Percentiles rank a stretch among this genome's conserved stretches.
phyloP scores from a whole-genome alignment of 495 filamentous ascomycete species.

The Poronia punctata region DNA sequence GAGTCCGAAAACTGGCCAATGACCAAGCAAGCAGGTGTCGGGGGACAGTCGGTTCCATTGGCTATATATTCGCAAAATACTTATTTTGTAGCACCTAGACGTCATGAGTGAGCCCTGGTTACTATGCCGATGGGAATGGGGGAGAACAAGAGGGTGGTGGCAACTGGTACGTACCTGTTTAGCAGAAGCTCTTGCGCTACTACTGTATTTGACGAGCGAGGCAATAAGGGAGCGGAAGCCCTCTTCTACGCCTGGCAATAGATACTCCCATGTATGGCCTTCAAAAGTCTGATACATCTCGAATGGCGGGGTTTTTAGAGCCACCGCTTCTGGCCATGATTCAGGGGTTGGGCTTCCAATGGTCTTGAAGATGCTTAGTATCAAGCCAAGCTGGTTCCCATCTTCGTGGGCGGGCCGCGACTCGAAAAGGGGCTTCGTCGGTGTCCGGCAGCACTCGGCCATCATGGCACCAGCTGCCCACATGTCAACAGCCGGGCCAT shows the following conservation, averaged over 20 bases:
- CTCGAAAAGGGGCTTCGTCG: slow-evolving; percentile 63
- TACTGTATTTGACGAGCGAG: slow-evolving; percentile 29
- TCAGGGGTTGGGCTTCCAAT: slow-evolving; percentile 74
- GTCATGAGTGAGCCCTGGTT: too few relatives aligned
- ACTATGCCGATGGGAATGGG: too few relatives aligned
- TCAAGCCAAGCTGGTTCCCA: slow-evolving; percentile 85
- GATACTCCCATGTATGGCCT: slow-evolving; percentile 28
- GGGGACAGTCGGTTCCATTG: too few relatives aligned
- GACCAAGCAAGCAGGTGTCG: too few relatives aligned
- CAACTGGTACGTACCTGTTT: slow-evolving; percentile 13
- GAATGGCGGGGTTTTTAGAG: slow-evolving; percentile 45
- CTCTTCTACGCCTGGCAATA: slow-evolving; percentile 29
- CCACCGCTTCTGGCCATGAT: slow-evolving; percentile 61
- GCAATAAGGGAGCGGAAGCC: slow-evolving; percentile 26
- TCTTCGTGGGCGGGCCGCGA: slow-evolving; percentile 60
- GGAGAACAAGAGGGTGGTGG: background rate
- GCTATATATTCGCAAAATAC: too few relatives aligned
- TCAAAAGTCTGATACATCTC: slow-evolving; percentile 46
- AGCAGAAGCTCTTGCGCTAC: slow-evolving; percentile 19
- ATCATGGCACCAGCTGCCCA: slow-evolving; percentile 86
- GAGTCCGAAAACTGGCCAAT: too few relatives aligned
- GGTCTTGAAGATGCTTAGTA: slow-evolving; percentile 82
- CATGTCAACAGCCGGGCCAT: slow-evolving; percentile 67
- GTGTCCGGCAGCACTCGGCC: slow-evolving; percentile 56
- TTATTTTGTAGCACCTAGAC: too few relatives aligned